Conservation (phyloP, 352 stramenopile species). For the Globisporangium emineosum region DNA sequence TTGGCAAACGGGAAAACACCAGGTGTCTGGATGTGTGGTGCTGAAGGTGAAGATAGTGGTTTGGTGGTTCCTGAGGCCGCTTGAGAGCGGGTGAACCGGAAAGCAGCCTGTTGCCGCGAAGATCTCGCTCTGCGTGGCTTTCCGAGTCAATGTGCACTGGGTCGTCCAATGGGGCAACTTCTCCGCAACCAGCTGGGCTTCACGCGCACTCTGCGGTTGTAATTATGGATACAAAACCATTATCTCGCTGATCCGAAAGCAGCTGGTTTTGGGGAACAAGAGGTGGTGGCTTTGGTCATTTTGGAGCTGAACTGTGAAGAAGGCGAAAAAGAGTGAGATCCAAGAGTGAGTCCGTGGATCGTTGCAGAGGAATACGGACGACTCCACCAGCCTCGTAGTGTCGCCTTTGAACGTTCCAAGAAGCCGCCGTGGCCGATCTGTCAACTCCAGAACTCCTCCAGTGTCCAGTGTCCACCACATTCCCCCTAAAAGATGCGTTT, state of each 20-base stretch:
- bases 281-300: not conserved
- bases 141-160: not conserved
- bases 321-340: not conserved
- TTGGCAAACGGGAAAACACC: not conserved
- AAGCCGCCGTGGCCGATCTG: conserved; percentile 15
- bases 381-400: not conserved
- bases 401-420: not conserved
- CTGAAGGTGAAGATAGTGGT: not conserved
- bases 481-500: conserved; percentile 9
- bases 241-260: not conserved
- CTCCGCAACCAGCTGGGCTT: conserved; percentile 9
- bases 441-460: not conserved
- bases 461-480: not conserved
- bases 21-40: not conserved
- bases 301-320: not conserved
- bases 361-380: conserved; percentile 14
- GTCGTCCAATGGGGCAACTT: not conserved
- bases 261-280: conserved; percentile 7
- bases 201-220: not conserved
- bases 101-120: conserved; percentile 9
- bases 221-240: conserved; percentile 16
- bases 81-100: not conserved
- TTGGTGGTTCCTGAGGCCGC: not conserved
- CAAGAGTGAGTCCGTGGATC: not conserved
- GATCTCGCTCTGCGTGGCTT: conserved; percentile 6